Conservation (phyloP, 192 early-diverging fungal species). For the Backusella australiensis region DNA sequence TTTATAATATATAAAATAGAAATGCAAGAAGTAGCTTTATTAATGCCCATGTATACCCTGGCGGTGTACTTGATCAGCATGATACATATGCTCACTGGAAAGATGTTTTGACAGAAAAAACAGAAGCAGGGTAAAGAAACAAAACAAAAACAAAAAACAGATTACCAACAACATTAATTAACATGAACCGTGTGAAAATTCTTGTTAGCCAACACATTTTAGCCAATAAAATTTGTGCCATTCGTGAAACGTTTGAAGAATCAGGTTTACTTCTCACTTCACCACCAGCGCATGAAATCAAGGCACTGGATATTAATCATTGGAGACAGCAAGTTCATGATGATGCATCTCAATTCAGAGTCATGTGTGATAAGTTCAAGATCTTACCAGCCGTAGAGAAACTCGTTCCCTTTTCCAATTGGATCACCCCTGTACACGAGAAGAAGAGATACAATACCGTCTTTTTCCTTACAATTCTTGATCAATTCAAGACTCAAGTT, state of each 20-base stretch:
- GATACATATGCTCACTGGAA: constrained; percentile 30
- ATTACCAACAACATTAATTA: neutral
- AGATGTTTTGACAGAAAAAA: constrained; percentile 1
- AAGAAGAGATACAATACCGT: constrained; percentile 62
- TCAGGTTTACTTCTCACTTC: constrained; percentile 63
- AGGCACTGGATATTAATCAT: constrained; percentile 23
- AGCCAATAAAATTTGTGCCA: constrained; percentile 57
- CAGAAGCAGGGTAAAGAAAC: constrained; percentile 23
- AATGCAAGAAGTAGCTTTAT: constrained; percentile 43
- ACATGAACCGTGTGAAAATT: neutral
- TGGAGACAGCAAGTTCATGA: constrained; percentile 54
- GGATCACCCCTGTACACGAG: constrained; percentile 61
- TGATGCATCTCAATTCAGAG: constrained; percentile 48
- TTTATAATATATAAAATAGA: constrained; percentile 10
- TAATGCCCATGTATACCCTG: constrained; percentile 54
- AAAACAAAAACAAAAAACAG: neutral
- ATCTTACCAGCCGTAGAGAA: constrained; percentile 42
- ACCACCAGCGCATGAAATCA: constrained; percentile 23
- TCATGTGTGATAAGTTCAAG: constrained; percentile 42
- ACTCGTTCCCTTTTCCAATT: constrained; percentile 62
- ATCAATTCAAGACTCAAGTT: constrained; percentile 27
- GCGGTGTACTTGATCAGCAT: constrained; percentile 27
- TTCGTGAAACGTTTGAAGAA: constrained; percentile 85
- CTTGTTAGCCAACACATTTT: constrained; percentile 14
- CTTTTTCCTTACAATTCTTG: constrained; percentile 62